Conservation (phyloP, 2,329 filamentous ascomycete species). For the Ophiostoma sp. region DNA sequence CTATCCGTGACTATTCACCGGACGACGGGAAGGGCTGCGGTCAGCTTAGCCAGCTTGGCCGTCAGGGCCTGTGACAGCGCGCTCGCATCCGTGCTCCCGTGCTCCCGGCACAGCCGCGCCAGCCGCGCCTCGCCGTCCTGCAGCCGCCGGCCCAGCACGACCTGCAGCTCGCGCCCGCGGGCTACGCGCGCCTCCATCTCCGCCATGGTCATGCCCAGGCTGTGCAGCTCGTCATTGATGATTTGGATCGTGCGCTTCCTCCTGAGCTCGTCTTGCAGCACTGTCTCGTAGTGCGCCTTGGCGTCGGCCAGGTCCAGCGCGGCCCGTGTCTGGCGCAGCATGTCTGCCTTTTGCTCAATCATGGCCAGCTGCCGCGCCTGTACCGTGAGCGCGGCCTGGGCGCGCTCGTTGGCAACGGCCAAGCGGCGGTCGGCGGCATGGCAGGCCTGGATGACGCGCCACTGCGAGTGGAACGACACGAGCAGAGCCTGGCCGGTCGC, state of each 20-base stretch:
- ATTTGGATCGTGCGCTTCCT: neutral
- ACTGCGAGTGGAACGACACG: conserved; percentile 18
- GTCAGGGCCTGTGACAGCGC: conserved; percentile 11
- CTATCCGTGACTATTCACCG: neutral
- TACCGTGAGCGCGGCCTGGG: conserved; percentile 2
- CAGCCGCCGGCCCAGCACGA: conserved; percentile 19
- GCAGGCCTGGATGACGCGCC: conserved; percentile 11
- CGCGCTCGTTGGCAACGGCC: conserved; percentile 19
- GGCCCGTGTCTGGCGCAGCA: neutral
- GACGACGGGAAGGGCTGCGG: neutral
- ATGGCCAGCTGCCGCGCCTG: conserved; percentile 17
- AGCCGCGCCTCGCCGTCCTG: conserved; percentile 20
- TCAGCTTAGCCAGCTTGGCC: neutral
- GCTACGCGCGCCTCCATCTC: conserved; percentile 20
- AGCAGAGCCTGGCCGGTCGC: conserved; percentile 12
- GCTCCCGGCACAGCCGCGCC: conserved; percentile 17
- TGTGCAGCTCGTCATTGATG: conserved; percentile 29
- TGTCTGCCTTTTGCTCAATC: conserved; percentile 12
- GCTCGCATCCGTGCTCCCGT: conserved; percentile 9
- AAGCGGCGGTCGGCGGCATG: conserved; percentile 16
- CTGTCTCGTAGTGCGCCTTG: conserved; percentile 16
- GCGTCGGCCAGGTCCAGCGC: neutral
- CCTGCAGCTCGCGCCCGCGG: conserved; percentile 17
- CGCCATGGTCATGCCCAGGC: conserved; percentile 16
- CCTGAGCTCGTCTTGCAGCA: neutral